These are phyloP conservation scores for Elongisporangium undulatum DNA, from an alignment of 352 stramenopile genomes.

Conservation along the genomic window DNA sequence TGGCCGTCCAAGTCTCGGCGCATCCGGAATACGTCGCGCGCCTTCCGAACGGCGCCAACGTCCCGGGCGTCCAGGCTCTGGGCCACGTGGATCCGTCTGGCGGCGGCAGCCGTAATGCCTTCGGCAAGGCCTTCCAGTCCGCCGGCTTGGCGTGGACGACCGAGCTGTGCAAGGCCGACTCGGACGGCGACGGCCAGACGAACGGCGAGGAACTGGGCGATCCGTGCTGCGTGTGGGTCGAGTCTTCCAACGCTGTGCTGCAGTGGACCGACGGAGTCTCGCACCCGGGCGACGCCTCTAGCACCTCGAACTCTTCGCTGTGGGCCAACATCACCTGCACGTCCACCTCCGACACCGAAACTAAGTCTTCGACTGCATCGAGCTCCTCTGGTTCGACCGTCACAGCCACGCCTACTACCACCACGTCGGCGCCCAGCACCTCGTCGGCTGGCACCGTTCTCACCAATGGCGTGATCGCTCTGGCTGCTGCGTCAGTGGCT, in stretches of 20 bases:
- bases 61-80: constrained; percentile 15
- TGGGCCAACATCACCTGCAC: constrained; percentile 9
- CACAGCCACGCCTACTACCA: background rate
- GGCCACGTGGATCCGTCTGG: constrained; percentile 15
- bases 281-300: constrained; percentile 9
- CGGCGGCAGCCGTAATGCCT: constrained; percentile 18
- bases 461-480: background rate
- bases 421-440: background rate
- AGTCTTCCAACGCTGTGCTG: constrained; percentile 4
- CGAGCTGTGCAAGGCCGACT: constrained; percentile 41
- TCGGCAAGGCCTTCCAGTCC: constrained; percentile 31
- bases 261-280: constrained; percentile 12
- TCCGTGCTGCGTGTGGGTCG: constrained; percentile 36
- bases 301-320: constrained; percentile 5
- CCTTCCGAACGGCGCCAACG: constrained; percentile 26
- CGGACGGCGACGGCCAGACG: constrained; percentile 47
- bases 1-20: background rate
- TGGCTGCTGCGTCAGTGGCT: background rate
- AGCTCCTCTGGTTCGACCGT: background rate
- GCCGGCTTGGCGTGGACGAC: constrained; percentile 16
- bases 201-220: constrained; percentile 66
- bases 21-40: constrained; percentile 12
- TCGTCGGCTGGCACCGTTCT: background rate
- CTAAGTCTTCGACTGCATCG: background rate
- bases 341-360: background rate